These are phyloP conservation scores for Lactifluus rugatus DNA, from an alignment of 768 basidiomycete species.

Conservation along the genomic window DNA sequence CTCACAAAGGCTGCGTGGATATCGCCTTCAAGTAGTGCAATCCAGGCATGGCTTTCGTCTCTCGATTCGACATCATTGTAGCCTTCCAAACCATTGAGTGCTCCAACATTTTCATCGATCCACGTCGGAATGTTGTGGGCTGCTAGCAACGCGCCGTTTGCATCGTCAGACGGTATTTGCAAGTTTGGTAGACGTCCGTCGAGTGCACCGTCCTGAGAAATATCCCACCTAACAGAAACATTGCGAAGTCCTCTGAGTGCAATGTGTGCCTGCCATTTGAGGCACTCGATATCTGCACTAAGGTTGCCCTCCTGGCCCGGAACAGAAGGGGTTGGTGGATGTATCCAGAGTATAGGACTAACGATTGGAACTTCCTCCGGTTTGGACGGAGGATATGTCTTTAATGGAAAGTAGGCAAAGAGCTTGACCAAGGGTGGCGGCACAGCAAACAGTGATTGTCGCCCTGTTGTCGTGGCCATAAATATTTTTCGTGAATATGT, in stretches of 20 bases:
- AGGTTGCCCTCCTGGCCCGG: constrained; percentile 29
- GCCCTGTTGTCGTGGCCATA: constrained; percentile 19
- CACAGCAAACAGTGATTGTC: constrained; percentile 1
- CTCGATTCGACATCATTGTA: constrained; percentile 48
- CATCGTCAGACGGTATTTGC: constrained; percentile 39
- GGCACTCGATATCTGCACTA: constrained; percentile 73
- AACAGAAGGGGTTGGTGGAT: constrained; percentile 31
- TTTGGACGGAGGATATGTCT: constrained; percentile 19
- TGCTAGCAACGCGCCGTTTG: constrained; percentile 44
- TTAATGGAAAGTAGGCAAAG: constrained; percentile 20
- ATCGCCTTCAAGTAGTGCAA: constrained; percentile 63
- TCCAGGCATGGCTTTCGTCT: constrained; percentile 78
- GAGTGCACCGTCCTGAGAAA: constrained; percentile 58
- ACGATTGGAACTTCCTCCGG: constrained; percentile 16
- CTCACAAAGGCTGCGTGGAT: constrained; percentile 68
- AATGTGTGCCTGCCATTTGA: constrained; percentile 85
- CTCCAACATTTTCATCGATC: constrained; percentile 47
- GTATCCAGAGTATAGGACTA: constrained; percentile 57
- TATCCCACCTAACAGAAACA: constrained; percentile 56
- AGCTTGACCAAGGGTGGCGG: constrained; percentile 15
- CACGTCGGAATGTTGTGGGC: constrained; percentile 64
- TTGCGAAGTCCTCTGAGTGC: constrained; percentile 49
- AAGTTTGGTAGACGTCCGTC: constrained; percentile 63
- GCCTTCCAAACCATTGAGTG: constrained; percentile 48
- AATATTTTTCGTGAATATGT: neutral